These are phyloP conservation scores for Paraglomus occultum DNA, from an alignment of 192 early-diverging fungal species.

Conservation along the genomic window DNA sequence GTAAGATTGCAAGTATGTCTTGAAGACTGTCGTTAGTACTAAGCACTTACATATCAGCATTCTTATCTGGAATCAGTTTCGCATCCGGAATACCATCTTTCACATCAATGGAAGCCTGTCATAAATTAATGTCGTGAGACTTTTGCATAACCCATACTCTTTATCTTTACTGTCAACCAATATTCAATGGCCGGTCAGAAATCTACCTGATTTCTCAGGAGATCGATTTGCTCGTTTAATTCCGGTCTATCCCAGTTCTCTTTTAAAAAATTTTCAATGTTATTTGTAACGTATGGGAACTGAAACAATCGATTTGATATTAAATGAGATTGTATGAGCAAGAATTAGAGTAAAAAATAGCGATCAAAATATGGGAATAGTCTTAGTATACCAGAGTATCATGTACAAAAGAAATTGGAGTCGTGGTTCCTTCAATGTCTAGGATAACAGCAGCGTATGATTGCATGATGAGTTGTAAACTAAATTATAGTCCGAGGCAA, in stretches of 20 bases:
- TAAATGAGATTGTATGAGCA: background rate
- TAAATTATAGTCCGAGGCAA: no score
- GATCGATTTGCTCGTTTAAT: constrained; percentile 43
- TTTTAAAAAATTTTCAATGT: constrained; percentile 66
- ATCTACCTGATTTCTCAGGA: constrained; percentile 50
- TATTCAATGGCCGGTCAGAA: background rate
- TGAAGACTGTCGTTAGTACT: background rate
- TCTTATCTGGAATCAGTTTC: constrained; percentile 43
- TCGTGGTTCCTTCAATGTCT: constrained; percentile 97
- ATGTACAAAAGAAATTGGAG: constrained; percentile 95
- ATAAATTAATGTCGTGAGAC: no score
- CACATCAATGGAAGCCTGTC: constrained; percentile 48
- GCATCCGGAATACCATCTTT: constrained; percentile 40
- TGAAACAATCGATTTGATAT: constrained; percentile 12
- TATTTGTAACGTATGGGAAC: constrained; percentile 82
- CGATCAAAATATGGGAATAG: background rate
- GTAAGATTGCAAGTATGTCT: background rate
- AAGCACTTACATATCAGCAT: constrained; percentile 33
- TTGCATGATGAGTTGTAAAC: background rate
- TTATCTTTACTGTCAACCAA: no score
- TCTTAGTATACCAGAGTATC: constrained; percentile 63
- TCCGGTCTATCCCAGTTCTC: constrained; percentile 46
- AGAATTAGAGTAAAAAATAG: background rate
- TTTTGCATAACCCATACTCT: background rate
- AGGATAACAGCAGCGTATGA: constrained; percentile 63